These are phyloP conservation scores for Chrysosporium queenslandicum DNA, from an alignment of 2,329 filamentous ascomycete species.

Conservation along the genomic window DNA sequence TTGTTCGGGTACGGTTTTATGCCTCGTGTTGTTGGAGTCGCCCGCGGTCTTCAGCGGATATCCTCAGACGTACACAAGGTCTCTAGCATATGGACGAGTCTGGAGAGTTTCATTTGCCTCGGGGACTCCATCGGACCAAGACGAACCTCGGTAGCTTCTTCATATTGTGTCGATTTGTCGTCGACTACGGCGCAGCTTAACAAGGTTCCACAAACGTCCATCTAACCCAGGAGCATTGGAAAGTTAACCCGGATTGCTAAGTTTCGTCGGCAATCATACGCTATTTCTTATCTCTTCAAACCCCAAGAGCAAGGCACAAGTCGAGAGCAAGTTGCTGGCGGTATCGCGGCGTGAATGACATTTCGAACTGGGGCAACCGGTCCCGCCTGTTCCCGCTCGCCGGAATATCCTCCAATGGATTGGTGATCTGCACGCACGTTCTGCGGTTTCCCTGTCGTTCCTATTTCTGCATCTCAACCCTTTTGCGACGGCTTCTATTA, in stretches of 20 bases:
- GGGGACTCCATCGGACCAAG: too few relatives aligned
- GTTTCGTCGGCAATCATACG: too few relatives aligned
- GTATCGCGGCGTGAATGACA: too few relatives aligned
- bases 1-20: not conserved
- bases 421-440: not conserved
- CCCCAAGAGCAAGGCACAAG: too few relatives aligned
- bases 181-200: too few relatives aligned
- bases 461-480: not conserved
- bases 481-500: conserved; percentile 8
- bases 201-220: too few relatives aligned
- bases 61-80: not conserved
- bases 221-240: too few relatives aligned
- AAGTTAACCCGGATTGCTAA: too few relatives aligned
- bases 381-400: not conserved
- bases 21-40: not conserved
- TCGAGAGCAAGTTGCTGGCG: too few relatives aligned
- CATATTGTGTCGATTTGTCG: too few relatives aligned
- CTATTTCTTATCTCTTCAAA: not conserved
- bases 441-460: not conserved
- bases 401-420: not conserved
- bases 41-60: not conserved
- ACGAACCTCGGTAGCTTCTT: too few relatives aligned
- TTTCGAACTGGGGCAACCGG: too few relatives aligned
- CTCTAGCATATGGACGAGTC: not conserved
- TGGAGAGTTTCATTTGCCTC: not conserved